These are phyloP conservation scores for Ballota nigra DNA, from an alignment of 257 asterid species.

Conservation along the genomic window DNA sequence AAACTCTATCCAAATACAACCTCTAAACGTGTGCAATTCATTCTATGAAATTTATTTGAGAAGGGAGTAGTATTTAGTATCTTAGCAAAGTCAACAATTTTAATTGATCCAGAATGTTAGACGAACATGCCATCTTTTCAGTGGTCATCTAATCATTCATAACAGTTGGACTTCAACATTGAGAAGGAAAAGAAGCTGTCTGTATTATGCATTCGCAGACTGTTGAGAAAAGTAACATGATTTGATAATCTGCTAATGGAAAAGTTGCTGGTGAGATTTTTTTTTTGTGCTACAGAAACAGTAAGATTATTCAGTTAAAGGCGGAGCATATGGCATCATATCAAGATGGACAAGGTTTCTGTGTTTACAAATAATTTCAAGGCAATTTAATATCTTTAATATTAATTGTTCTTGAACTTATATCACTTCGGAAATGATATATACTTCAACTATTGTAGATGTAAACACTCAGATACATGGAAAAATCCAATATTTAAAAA, in stretches of 20 bases:
- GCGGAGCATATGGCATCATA: not conserved
- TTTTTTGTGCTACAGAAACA: too few species aligned
- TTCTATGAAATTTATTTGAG: too few species aligned
- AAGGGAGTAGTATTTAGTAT: not conserved
- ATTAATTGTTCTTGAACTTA: not conserved
- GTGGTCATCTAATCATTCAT: not conserved
- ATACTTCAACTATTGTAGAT: too few species aligned
- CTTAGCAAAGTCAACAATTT: not conserved
- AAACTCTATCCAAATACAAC: too few species aligned
- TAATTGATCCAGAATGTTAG: not conserved
- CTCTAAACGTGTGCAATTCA: too few species aligned
- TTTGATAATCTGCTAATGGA: not conserved
- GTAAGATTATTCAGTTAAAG: slow-evolving; percentile 10
- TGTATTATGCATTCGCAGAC: not conserved
- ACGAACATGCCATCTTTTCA: not conserved
- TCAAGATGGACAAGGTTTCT: not conserved
- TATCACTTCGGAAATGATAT: too few species aligned
- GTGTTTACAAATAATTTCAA: too few species aligned
- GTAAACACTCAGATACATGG: not conserved
- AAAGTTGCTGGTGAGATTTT: not conserved
- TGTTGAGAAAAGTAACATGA: not conserved
- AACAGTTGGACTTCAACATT: slow-evolving; percentile 2
- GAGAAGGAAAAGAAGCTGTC: not conserved
- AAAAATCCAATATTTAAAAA: not conserved
- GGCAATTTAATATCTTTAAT: too few species aligned